phyloP scores from a whole-genome alignment of 2,329 filamentous ascomycete species.

The Stromatinia cepivora region DNA sequence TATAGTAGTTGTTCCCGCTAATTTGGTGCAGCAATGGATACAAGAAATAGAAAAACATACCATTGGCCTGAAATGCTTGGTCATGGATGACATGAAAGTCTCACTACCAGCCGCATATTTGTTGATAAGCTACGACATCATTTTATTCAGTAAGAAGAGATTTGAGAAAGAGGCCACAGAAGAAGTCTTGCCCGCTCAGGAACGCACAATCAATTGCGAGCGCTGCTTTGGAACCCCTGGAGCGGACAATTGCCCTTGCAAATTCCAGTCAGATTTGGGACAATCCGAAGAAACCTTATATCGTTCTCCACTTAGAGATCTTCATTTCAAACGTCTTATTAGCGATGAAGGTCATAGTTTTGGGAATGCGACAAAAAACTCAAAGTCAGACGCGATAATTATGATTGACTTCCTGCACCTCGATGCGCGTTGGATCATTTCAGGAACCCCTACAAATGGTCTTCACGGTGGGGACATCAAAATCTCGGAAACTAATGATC shows the following conservation, averaged over 20 bases:
- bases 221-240: background rate
- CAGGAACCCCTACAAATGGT: constrained; percentile 83
- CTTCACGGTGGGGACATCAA: constrained; percentile 69
- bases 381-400: constrained; percentile 56
- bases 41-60: constrained; percentile 81
- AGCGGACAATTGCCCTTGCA: background rate
- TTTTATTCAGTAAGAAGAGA: constrained; percentile 72
- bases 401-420: constrained; percentile 57
- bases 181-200: constrained; percentile 20
- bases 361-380: constrained; percentile 59
- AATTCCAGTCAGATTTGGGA: constrained; percentile 37
- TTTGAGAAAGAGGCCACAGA: constrained; percentile 62
- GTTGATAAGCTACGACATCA: constrained; percentile 68
- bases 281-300: constrained; percentile 46
- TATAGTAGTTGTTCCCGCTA: constrained; percentile 78
- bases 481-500: constrained; percentile 1
- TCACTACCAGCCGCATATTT: constrained; percentile 57
- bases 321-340: constrained; percentile 87
- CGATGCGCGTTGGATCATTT: constrained; percentile 83
- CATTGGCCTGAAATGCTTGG: constrained; percentile 61
- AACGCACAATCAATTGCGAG: background rate
- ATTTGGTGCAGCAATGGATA: constrained; percentile 82
- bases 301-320: constrained; percentile 60
- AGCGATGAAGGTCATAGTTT: constrained; percentile 91
- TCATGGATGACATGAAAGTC: constrained; percentile 55